These are phyloP conservation scores for Penicillium hesseltinei DNA, from an alignment of 2,329 filamentous ascomycete genomes.

Conservation along the genomic window DNA sequence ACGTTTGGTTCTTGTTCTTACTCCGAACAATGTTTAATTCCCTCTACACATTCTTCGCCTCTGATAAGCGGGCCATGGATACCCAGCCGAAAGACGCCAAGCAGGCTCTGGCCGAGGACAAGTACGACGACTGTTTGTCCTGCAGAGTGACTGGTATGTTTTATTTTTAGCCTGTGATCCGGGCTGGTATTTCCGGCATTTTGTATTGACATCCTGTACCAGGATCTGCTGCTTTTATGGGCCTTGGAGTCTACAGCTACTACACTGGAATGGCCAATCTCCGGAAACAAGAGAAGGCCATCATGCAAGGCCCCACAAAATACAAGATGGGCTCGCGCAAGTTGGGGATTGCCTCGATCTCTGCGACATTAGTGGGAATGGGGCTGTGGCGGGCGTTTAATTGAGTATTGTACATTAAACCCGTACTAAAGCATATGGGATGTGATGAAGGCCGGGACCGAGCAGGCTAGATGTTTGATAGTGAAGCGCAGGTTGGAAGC, in stretches of 20 bases:
- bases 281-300: slow-evolving; percentile 58
- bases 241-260: slow-evolving; percentile 75
- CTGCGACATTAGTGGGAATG: slow-evolving; percentile 65
- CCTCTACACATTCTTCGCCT: slow-evolving; percentile 37
- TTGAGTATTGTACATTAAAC: slow-evolving; percentile 34
- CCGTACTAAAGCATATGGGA: not conserved
- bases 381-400: slow-evolving; percentile 67
- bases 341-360: slow-evolving; percentile 66
- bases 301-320: slow-evolving; percentile 66
- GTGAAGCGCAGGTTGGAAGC: not conserved
- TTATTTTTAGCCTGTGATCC: not conserved
- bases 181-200: not conserved
- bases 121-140: slow-evolving; percentile 63
- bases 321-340: slow-evolving; percentile 71
- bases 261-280: slow-evolving; percentile 71
- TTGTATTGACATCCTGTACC: slow-evolving; percentile 6
- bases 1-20: not conserved
- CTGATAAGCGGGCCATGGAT: slow-evolving; percentile 52
- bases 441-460: not conserved
- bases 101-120: slow-evolving; percentile 48
- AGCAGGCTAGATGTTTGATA: not conserved
- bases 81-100: slow-evolving; percentile 60
- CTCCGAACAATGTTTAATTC: not conserved
- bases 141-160: slow-evolving; percentile 67
- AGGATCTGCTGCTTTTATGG: slow-evolving; percentile 74